Base-by-base conservation (phyloP, 768 basidiomycete species). In the Hygrophorus russula region DNA sequence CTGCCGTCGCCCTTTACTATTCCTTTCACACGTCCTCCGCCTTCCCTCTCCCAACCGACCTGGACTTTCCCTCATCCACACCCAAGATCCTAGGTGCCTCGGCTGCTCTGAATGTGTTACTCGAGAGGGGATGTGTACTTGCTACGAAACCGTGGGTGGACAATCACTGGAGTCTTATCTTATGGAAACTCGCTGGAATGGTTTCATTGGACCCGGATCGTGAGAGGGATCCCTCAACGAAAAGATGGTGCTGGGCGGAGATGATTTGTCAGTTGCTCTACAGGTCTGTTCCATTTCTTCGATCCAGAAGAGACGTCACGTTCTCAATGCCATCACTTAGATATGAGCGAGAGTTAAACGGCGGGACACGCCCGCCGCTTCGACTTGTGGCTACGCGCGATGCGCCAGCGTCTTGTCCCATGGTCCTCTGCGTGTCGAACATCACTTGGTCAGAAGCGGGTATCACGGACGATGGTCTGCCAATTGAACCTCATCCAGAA, bases 131-230 rank as follows among this genome's bases (percentile, higher is more conserved):
- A 0, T 92, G 89, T 49, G 57, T 54, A 2, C 69, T 89, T 17
- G 85, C 76, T 2, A 85, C 79, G 6, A 66, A 77, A 49, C 60
- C 68, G 17, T 99, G 96, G 96, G 80, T 96, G 1, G 75, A 84
- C 40, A 97, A 97, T 53, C 92, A 96, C 52, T 99, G 91, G 87
- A 59, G 65, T 8, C 62, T 92, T 36, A 77, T 98, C 24, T 69
- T 99, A 2, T 99, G 96, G 96, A 99, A 99, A 63, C 62, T 96
- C 15, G 89, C 91, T 2, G 84, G 87, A 10, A 78, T 90, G 73
- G 82, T 80, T 1, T 67, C 71, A 29, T 68, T 91, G 1, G 78
- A 87, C 46, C 91, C 92, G 3, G 58, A 69, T 18, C 63, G 67
- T 32, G 78, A 78, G 53, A 24, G 29, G 18, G 61, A 72, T 36